A percentile compares a stretch with the other conserved stretches of the same genome.
Conservation (phyloP, 148 eudicot species). For the Rheum nobile region DNA sequence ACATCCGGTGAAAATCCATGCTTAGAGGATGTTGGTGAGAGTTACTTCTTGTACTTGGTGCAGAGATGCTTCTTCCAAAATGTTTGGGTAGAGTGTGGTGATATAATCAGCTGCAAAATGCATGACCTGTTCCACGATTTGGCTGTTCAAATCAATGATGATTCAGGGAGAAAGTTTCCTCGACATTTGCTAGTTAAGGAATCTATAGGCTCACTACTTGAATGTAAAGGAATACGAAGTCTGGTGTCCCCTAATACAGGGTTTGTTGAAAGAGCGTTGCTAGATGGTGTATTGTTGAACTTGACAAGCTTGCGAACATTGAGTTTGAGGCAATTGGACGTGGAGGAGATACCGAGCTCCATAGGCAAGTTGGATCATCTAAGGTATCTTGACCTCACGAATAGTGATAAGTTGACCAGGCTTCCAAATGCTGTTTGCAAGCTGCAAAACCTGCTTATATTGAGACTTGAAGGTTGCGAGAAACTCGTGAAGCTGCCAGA, state of each 20-base stretch:
- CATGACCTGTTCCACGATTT: constrained; percentile 15
- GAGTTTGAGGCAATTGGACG: constrained; percentile 5
- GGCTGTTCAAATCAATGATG: constrained; percentile 1
- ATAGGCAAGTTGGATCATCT: constrained; percentile 15
- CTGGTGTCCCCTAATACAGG: not conserved
- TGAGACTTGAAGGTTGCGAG: constrained; percentile 6
- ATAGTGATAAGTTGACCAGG: not conserved
- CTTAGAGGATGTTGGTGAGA: constrained; percentile 18
- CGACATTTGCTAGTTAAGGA: not conserved
- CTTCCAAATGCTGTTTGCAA: constrained; percentile 10
- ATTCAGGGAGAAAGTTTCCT: not conserved
- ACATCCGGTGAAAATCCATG: not conserved
- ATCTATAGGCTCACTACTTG: not conserved
- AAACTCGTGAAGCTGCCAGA: constrained; percentile 9
- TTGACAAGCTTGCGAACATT: constrained; percentile 15
- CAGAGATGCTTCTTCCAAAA: constrained; percentile 17
- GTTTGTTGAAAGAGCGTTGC: not conserved
- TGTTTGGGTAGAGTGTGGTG: not conserved
- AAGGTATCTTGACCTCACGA: constrained; percentile 18
- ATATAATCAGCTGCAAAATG: constrained; percentile 10
- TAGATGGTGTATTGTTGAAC: not conserved
- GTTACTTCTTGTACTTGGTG: constrained; percentile 10
- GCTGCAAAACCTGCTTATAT: constrained; percentile 16
- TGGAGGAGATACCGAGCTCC: not conserved
- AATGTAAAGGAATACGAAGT: not conserved